Evolutionary conservation across 192 early-diverging fungal species (phyloP).

Genomic region (Ambispora gerdemannii): DNA sequence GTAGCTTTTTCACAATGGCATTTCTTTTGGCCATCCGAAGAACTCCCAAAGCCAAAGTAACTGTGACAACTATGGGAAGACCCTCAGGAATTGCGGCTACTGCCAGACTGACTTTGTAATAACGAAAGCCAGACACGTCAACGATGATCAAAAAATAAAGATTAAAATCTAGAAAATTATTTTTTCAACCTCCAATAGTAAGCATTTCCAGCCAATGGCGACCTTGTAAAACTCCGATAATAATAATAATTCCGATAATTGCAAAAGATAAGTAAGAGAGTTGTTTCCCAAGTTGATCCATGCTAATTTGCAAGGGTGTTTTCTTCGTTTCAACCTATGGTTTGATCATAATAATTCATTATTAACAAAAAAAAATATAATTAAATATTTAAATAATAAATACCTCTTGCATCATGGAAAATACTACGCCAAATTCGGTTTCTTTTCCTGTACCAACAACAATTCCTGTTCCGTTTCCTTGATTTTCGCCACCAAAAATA

Average conservation of each 20-base stretch:
- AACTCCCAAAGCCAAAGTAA: constrained; percentile 91
- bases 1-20: constrained; percentile 93
- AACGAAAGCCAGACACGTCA: neutral
- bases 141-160: constrained; percentile 4
- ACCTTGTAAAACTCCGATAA: constrained; percentile 86
- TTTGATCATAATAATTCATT: neutral
- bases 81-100: constrained; percentile 99
- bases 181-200: constrained; percentile 71
- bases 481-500: too few relatives aligned
- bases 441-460: constrained; percentile 85
- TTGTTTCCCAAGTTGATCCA: constrained; percentile 91
- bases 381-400: too few relatives aligned
- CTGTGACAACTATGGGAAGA: constrained; percentile 94
- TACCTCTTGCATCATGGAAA: constrained; percentile 90
- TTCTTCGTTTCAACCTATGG: constrained; percentile 74
- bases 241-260: constrained; percentile 78
- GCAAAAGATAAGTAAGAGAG: constrained; percentile 81
- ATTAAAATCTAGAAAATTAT: constrained; percentile 8
- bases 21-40: constrained; percentile 87
- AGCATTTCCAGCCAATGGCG: constrained; percentile 94
- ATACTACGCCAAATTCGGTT: constrained; percentile 95
- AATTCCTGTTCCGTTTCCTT: constrained; percentile 79
- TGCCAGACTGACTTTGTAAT: constrained; percentile 70
- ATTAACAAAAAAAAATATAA: too few relatives aligned
- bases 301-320: constrained; percentile 90